Base-by-base conservation (phyloP, 2,329 filamentous ascomycete species). In the Arthrobotrys iridis region DNA sequence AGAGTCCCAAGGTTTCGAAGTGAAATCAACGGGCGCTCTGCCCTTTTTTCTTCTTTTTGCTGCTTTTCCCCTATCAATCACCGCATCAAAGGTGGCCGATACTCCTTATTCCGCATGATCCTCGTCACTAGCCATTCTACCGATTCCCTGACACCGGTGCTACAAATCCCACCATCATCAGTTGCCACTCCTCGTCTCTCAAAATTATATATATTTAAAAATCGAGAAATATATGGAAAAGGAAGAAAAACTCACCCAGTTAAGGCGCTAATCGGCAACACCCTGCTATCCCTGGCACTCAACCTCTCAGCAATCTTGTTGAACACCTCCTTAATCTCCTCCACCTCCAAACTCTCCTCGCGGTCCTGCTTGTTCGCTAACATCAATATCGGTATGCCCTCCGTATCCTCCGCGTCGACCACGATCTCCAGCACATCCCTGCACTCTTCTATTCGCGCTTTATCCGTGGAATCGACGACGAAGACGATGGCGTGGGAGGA, bases 321-420 rank as follows among this genome's bases (percentile, higher is more conserved):
- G 59, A 99, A 93, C 64, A 98, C 95, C 82, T 99, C 95, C 84
- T 99, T 99, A 81, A 99, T 97, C 78, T 93, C 86, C 74, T 98
- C 94, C 1, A 97, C 95, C 85, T 99, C 95, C 60, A 98, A 92
- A 79, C 94, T 98, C 83, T 98, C 95, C 83, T 99, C 95, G 1
- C 94, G 85, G 82, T 99, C 95, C 84, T 99, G 95, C 84, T 99
- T 99, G 82, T 99, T 99, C 76, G 95, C 95, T 78, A 99, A 84
- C 55, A 99, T 92, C 66, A 99, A 84, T 65, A 99, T 86, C 20
- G 95, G 95, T 76, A 99, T 93, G 10, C 95, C 94, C 79, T 93
- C 92, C 1, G 94, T 92, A 80, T 97, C 93, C 43, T 91, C 88
- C 82, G 94, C 89, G 81, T 93, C 90, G 79, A 99, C 84, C 55